phyloP scores from a whole-genome alignment of 2,329 filamentous ascomycete species.

The Aspergillus udagawae region DNA sequence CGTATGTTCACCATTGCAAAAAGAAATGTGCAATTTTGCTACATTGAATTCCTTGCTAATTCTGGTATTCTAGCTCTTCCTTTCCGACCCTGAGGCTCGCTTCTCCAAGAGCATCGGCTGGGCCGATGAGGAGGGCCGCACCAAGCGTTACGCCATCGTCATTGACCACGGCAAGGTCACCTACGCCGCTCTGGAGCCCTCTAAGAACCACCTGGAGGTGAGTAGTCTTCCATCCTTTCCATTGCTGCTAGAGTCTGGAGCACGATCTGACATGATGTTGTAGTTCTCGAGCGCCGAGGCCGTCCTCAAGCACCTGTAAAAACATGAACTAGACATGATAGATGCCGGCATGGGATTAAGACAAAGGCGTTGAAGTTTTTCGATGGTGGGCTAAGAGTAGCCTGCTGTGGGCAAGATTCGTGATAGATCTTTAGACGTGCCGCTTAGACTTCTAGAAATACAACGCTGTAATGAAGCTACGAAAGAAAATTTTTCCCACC shows the following conservation, averaged over 20 bases:
- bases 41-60: background rate
- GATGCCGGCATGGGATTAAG: conserved; percentile 10
- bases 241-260: conserved; percentile 12
- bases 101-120: conserved; percentile 79
- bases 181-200: conserved; percentile 72
- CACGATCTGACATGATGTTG: conserved; percentile 3
- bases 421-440: conserved; percentile 18
- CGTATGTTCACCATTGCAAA: conserved; percentile 39
- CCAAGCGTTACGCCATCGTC: conserved; percentile 73
- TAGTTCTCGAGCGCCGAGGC: conserved; percentile 39
- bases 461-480: conserved; percentile 23
- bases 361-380: conserved; percentile 12
- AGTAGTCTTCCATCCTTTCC: background rate
- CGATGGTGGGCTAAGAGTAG: conserved; percentile 14
- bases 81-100: conserved; percentile 66
- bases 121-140: conserved; percentile 67
- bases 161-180: conserved; percentile 78
- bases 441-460: conserved; percentile 15
- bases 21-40: background rate
- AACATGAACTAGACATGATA: conserved; percentile 7
- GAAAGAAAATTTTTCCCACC: conserved; percentile 7
- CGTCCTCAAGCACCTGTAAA: conserved; percentile 38
- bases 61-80: conserved; percentile 57
- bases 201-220: conserved; percentile 40
- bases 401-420: conserved; percentile 9